phyloP scores from a whole-genome alignment of 2,329 filamentous ascomycete genomes.

The Alternaria burnsii region DNA sequence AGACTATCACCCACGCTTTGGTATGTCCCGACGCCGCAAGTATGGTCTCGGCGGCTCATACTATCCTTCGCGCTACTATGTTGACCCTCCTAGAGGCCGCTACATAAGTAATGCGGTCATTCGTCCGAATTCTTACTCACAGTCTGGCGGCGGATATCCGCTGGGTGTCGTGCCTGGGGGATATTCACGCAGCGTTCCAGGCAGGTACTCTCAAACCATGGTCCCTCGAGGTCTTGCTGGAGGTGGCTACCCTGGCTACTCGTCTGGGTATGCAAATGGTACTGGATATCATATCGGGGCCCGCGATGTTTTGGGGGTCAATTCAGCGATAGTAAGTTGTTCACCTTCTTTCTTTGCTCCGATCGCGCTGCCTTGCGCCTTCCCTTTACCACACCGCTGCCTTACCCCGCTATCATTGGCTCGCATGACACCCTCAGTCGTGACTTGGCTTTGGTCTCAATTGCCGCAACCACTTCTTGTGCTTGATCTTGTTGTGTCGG shows the following conservation, averaged over 20 bases:
- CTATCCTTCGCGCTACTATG: constrained; percentile 41
- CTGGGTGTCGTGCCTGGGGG: constrained; percentile 1
- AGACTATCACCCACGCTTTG: constrained; percentile 16
- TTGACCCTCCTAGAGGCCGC: constrained; percentile 22
- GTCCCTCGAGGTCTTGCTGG: constrained; percentile 3
- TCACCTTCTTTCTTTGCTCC: constrained; percentile 18
- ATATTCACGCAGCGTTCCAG: constrained; percentile 12
- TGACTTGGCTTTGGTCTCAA: constrained; percentile 5
- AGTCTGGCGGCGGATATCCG: constrained; percentile 10
- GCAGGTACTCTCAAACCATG: constrained; percentile 6
- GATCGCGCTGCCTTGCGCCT: constrained; percentile 19
- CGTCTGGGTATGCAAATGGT: constrained; percentile 24
- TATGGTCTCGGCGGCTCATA: constrained; percentile 34
- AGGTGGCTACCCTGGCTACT: constrained; percentile 5
- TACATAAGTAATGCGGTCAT: constrained; percentile 12
- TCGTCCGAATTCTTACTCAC: constrained; percentile 17
- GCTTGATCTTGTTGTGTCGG: constrained; percentile 12
- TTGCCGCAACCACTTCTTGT: constrained; percentile 3
- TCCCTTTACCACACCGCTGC: constrained; percentile 22
- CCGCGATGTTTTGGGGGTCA: constrained; percentile 29
- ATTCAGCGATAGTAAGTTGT: constrained; percentile 37
- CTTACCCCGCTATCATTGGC: constrained; percentile 20
- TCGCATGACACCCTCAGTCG: background rate
- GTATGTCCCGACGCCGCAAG: constrained; percentile 30
- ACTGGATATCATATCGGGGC: constrained; percentile 24